Evolutionary conservation across 1,284 basidiomycete genomes (phyloP), one percentile per base, ranked within the genome.

Genomic region (Ganoderma lingzhi): DNA sequence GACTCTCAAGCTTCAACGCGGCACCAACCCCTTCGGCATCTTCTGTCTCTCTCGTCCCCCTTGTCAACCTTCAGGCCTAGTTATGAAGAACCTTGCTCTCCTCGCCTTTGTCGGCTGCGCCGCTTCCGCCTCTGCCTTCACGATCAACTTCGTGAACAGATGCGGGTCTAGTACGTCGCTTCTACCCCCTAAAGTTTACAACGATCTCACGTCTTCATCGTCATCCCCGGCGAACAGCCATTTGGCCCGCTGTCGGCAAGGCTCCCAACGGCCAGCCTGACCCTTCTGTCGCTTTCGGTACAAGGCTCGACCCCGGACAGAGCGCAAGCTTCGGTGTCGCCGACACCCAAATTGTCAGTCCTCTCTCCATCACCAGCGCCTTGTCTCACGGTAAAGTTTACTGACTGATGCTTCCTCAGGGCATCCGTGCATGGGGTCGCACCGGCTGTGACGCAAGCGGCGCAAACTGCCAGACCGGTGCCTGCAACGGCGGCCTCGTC

Each of bases 371-470:
- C 19, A 3, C 17, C 59, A 28, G 10, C 41, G 14, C n/a, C 6
- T 19, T 42, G 3, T 9, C 1, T 48, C 14, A 1, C 12, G n/a
- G 3, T 45, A 6, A 10, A 9, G 19, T n/a, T 42, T 14, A 14
- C 39, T 42, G 10, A 14, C 39, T 42, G 10, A 61, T n/a, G 23
- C 23, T 42, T 41, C 19, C 10, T 42, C 14, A 61, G 59, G 59
- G 59, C 14, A 61, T 61, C 59, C 59, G 59, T 23, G 59, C 59
- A 1, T 61, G 59, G 59, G 59, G 59, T n/a, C 59, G 59, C n/a
- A 61, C 59, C 23, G 59, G 59, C 3, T 61, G 59, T 4, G 39
- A 61, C 15, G 59, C 23, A 9, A 61, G 5, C 28, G 59, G 59
- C 39, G 59, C 59, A 1, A 61, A 61, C 59, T 61, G 59, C 39